Evolutionary conservation across 1,284 basidiomycete genomes (phyloP).

Genomic region (Fomitopsis schrenkii): DNA sequence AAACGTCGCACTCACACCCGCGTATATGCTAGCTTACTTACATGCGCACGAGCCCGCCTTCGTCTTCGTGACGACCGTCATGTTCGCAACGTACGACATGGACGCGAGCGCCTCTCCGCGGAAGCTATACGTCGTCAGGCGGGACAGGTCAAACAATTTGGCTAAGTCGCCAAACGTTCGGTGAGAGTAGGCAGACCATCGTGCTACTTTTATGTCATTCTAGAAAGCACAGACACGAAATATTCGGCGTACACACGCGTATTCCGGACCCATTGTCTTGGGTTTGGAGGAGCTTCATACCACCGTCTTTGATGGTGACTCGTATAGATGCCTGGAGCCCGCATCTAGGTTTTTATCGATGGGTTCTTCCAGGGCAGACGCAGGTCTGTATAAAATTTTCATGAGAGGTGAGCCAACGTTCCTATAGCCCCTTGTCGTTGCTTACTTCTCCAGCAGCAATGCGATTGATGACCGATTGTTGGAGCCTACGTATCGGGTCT

Average conservation of each 20-base stretch:
- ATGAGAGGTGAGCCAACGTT: background rate
- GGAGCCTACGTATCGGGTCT: too few relatives aligned
- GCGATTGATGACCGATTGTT: too few relatives aligned
- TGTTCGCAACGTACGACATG: conserved; percentile 91
- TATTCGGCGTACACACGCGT: conserved; percentile 45
- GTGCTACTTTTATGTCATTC: conserved; percentile 28
- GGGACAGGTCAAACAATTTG: conserved; percentile 82
- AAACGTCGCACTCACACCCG: background rate
- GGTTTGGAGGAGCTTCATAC: conserved; percentile 93
- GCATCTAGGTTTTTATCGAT: conserved; percentile 96
- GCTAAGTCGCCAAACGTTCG: conserved; percentile 91
- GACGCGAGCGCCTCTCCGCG: conserved; percentile 96
- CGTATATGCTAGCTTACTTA: conserved; percentile 58
- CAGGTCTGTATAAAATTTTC: conserved; percentile 94
- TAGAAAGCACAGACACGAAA: too few relatives aligned
- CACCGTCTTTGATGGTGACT: conserved; percentile 92
- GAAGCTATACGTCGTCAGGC: conserved; percentile 94
- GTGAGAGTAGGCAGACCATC: conserved; percentile 87
- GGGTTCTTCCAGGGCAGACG: conserved; percentile 95
- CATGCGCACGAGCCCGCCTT: conserved; percentile 78
- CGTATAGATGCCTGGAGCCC: conserved; percentile 83
- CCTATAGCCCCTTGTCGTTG: too few relatives aligned
- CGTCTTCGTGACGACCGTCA: conserved; percentile 89
- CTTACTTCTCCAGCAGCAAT: too few relatives aligned
- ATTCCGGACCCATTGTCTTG: conserved; percentile 97